Evolutionary conservation across 768 basidiomycete genomes (phyloP).

Genomic region (Lepiota venenata): DNA sequence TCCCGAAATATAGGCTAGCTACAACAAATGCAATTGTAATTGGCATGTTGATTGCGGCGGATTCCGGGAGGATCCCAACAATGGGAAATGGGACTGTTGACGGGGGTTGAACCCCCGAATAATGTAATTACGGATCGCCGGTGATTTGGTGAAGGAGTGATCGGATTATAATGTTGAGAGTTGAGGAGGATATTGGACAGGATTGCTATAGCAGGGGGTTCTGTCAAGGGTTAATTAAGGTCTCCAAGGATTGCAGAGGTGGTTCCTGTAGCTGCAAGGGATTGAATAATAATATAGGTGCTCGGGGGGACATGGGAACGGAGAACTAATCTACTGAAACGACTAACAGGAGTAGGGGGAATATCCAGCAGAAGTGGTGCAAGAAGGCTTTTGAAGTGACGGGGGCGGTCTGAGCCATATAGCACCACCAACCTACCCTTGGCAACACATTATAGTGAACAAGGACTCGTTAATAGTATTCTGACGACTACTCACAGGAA

Average conservation of each 20-base stretch:
- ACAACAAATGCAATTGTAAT: background rate
- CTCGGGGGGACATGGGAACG: no score
- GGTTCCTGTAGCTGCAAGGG: background rate
- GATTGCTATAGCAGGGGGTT: background rate
- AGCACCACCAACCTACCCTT: slow-evolving; percentile 6
- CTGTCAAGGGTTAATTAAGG: background rate
- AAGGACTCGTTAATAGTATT: no score
- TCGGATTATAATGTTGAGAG: background rate
- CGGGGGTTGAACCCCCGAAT: background rate
- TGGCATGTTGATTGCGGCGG: background rate
- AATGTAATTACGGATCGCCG: background rate
- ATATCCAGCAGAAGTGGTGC: slow-evolving; percentile 2
- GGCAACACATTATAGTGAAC: background rate
- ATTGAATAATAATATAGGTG: background rate
- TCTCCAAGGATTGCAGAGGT: background rate
- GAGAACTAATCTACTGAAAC: background rate
- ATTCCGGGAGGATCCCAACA: background rate
- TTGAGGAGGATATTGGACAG: background rate
- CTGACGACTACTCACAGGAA: background rate
- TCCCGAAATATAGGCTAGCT: background rate
- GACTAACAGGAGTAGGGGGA: background rate
- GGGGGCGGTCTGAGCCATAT: slow-evolving; percentile 1
- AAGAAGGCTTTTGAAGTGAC: background rate
- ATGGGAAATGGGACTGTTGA: background rate
- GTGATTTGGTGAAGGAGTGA: background rate